Evolutionary conservation across 108 stramenopile genomes (phyloP), one percentile per base, ranked within the genome.

Genomic region (Epithemia pelagica): DNA sequence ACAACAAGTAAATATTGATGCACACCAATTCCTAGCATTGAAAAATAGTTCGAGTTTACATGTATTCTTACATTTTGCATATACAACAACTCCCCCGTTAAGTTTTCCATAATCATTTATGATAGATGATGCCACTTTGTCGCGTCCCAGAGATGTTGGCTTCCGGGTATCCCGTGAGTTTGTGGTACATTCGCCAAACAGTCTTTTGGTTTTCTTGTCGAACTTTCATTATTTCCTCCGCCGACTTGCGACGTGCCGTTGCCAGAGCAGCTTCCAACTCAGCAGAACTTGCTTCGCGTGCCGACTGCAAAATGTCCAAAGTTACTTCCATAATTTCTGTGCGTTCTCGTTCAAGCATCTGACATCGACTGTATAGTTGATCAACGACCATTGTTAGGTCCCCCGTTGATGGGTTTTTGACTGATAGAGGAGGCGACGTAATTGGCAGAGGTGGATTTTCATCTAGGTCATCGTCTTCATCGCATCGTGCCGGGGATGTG

Each of bases 311-410:
- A n/a, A 68, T 19, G 31, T 59, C 58, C 30, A 68, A 52, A 15
- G 67, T 59, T 22, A 68, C 56, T n/a, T 68, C 58, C 58, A 68
- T 68, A 30, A 68, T 32, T 31, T 68, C 67, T 20, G 30, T 23
- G 10, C 67, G 58, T 33, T 68, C 67, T 22, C 67, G 67, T 59
- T 68, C 67, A 18, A 68, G 67, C 25, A 59, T 8, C 23, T 68
- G 67, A 29, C 67, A 68, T 37, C 67, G 59, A 31, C 58, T 52
- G 31, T 68, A 68, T 1, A 59, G 31, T 28, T 68, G 67, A 25
- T 68, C 67, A n/a, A 68, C 67, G 25, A 68, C 56, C 31, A 68
- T 2, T 18, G 52, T 3, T 51, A 66, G 21, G 7, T 23, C 26
- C 21, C 25, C 22, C 5, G 56, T 18, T 7, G 56, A 19, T 7